These are phyloP conservation scores for Austropuccinia psidii DNA, from an alignment of 1,284 basidiomycete species.

Conservation along the genomic window DNA sequence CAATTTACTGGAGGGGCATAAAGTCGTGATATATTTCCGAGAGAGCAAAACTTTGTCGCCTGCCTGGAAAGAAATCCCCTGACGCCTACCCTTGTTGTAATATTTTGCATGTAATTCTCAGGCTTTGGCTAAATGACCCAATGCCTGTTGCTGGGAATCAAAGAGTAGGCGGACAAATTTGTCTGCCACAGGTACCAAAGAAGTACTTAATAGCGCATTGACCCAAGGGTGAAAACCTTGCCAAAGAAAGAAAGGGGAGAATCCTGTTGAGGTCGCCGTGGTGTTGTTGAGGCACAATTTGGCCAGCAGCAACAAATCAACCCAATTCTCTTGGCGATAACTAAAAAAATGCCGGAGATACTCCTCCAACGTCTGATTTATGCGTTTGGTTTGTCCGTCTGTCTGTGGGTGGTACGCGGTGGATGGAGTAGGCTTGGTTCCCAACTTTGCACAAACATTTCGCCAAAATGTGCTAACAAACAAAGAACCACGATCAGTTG, in stretches of 20 bases:
- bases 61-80: neutral
- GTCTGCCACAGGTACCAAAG: neutral
- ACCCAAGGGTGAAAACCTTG: conserved; percentile 47
- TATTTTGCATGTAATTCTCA: neutral
- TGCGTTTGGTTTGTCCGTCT: conserved; percentile 11
- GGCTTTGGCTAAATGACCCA: neutral
- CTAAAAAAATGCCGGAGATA: conserved; percentile 38
- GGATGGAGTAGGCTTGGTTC: conserved; percentile 4
- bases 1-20: neutral
- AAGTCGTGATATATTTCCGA: neutral
- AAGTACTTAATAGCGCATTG: neutral
- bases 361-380: conserved; percentile 15
- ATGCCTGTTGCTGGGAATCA: neutral
- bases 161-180: neutral
- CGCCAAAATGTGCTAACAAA: conserved; percentile 3
- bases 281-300: conserved; percentile 48
- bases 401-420: conserved; percentile 6
- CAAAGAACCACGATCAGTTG: neutral
- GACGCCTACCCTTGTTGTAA: neutral
- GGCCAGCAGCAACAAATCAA: conserved; percentile 39
- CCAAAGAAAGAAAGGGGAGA: conserved; percentile 51
- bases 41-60: neutral
- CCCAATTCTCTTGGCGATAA: conserved; percentile 42
- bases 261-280: conserved; percentile 41
- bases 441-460: neutral